Percentiles rank a stretch among this genome's conserved stretches.
Conservation (phyloP, 2,329 filamentous ascomycete genomes). For the Colletotrichum melonis region DNA sequence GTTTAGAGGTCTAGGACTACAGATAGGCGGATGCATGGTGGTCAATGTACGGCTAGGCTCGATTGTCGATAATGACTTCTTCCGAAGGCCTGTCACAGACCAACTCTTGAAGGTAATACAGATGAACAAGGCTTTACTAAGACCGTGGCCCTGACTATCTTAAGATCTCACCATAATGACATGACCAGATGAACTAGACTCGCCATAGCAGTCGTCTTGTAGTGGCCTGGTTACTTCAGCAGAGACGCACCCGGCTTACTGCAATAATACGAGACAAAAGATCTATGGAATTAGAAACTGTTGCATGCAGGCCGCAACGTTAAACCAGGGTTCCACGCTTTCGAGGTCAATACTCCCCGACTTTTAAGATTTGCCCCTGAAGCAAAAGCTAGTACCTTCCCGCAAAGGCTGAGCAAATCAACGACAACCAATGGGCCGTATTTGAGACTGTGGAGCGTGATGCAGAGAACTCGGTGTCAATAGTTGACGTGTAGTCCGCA, state of each 20-base stretch:
- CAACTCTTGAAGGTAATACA: background rate
- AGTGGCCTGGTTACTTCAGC: background rate
- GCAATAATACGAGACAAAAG: background rate
- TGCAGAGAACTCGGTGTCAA: background rate
- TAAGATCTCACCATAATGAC: background rate
- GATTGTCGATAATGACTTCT: background rate
- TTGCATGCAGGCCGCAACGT: background rate
- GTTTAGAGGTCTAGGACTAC: background rate
- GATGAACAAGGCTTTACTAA: background rate
- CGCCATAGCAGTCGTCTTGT: background rate
- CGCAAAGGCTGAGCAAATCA: background rate
- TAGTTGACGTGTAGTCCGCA: background rate
- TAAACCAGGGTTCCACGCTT: background rate
- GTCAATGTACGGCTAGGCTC: background rate
- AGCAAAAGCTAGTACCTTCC: background rate
- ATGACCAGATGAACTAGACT: background rate
- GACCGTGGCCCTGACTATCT: background rate
- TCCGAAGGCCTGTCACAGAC: background rate
- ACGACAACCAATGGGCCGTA: background rate
- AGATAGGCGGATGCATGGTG: background rate
- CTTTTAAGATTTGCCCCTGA: background rate
- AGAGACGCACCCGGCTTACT: background rate
- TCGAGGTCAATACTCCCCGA: background rate
- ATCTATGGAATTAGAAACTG: background rate
- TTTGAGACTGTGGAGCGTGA: background rate